Evolutionary conservation across 2,329 filamentous ascomycete species (phyloP).

Genomic region (Scedosporium minutisporum): DNA sequence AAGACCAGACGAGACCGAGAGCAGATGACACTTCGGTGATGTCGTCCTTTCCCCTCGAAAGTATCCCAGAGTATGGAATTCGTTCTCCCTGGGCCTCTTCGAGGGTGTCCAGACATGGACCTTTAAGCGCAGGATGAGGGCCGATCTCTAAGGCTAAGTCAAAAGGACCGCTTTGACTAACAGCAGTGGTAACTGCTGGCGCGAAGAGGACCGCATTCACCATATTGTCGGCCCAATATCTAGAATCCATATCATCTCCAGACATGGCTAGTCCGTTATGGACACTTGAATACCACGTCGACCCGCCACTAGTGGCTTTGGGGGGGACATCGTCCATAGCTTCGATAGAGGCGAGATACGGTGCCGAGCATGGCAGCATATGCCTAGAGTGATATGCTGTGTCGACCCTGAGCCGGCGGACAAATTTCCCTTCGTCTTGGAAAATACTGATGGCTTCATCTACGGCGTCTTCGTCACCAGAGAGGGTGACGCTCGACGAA

Average conservation of each 20-base stretch:
- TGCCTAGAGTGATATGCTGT: slow-evolving; percentile 21
- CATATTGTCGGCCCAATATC: slow-evolving; percentile 38
- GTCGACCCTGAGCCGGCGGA: slow-evolving; percentile 11
- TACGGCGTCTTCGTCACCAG: slow-evolving; percentile 19
- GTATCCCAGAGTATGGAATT: neutral
- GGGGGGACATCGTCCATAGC: slow-evolving; percentile 11
- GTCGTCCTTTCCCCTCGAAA: slow-evolving; percentile 27
- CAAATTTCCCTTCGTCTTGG: slow-evolving; percentile 11
- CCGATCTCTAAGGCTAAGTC: slow-evolving; percentile 27
- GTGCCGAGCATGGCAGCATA: slow-evolving; percentile 17
- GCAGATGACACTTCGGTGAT: slow-evolving; percentile 26
- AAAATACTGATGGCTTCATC: neutral
- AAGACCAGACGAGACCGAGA: neutral
- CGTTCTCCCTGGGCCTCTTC: slow-evolving; percentile 27
- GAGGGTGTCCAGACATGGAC: slow-evolving; percentile 39
- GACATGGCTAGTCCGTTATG: neutral
- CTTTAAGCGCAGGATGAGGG: slow-evolving; percentile 37
- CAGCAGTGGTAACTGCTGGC: slow-evolving; percentile 20
- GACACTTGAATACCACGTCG: neutral
- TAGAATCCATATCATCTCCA: neutral
- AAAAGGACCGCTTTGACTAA: neutral
- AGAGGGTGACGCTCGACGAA: slow-evolving; percentile 23
- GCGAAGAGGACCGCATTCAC: slow-evolving; percentile 33
- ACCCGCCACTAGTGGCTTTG: slow-evolving; percentile 8
- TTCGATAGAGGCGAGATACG: slow-evolving; percentile 13